Evolutionary conservation across 116 monocot genomes (phyloP).

Genomic region (Cymodocea nodosa): DNA sequence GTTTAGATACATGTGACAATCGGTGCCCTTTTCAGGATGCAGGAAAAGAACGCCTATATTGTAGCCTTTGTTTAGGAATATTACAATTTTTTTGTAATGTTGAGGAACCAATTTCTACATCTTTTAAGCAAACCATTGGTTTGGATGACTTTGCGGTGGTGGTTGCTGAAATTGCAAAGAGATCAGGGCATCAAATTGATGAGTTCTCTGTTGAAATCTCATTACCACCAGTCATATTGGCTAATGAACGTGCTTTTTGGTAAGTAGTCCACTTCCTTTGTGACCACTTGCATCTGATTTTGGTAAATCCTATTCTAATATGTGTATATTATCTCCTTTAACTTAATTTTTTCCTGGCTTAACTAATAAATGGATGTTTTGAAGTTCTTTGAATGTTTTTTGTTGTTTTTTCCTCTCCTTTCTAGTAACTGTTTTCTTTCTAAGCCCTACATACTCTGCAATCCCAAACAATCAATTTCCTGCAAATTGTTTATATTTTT

Average conservation of each 20-base stretch:
- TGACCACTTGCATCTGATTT: neutral
- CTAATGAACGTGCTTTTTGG: conserved; percentile 79
- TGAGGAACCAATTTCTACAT: conserved; percentile 9
- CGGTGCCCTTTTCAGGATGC: conserved; percentile 9
- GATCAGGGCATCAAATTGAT: conserved; percentile 39
- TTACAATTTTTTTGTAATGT: conserved; percentile 28
- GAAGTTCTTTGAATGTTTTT: too few species aligned
- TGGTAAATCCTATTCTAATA: neutral
- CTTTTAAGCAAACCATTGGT: conserved; percentile 10
- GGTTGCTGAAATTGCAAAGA: conserved; percentile 25
- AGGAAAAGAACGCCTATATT: conserved; percentile 19
- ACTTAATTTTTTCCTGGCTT: neutral
- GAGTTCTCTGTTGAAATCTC: conserved; percentile 67
- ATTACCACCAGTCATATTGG: conserved; percentile 48
- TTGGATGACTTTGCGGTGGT: conserved; percentile 23
- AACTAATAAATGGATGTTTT: neutral
- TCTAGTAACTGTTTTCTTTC: too few species aligned
- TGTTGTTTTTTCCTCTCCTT: too few species aligned
- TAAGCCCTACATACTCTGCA: too few species aligned
- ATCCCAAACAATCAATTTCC: too few species aligned
- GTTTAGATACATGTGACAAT: neutral
- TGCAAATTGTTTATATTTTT: too few species aligned
- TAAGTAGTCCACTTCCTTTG: conserved; percentile 4
- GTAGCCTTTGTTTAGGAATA: conserved; percentile 72
- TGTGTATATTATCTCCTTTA: neutral